These are phyloP conservation scores for Hymenoscyphus fraxineus DNA, from an alignment of 2,329 filamentous ascomycete species.

Conservation along the genomic window DNA sequence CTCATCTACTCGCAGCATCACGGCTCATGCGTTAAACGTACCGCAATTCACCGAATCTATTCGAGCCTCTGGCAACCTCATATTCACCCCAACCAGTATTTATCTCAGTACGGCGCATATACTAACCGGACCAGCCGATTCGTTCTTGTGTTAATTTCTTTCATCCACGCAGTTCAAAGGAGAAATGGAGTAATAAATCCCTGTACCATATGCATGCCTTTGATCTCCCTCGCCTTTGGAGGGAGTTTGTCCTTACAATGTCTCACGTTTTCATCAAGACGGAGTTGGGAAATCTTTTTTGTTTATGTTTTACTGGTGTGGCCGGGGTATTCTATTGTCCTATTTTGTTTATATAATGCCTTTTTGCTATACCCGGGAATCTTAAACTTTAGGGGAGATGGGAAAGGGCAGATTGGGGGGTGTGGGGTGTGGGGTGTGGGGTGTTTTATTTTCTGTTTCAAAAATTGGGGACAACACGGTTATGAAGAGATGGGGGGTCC, in stretches of 20 bases:
- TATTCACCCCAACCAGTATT: background rate
- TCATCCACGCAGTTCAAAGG: no score
- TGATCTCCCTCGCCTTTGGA: background rate
- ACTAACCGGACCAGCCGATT: background rate
- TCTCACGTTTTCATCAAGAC: background rate
- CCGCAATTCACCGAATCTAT: background rate
- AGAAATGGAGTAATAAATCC: background rate
- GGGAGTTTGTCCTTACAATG: background rate
- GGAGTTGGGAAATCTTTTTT: constrained; percentile 1
- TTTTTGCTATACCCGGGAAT: constrained; percentile 9
- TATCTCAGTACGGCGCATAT: constrained; percentile 3
- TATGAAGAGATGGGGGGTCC: background rate
- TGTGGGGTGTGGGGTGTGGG: background rate
- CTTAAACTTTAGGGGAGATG: background rate
- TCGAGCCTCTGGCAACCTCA: background rate
- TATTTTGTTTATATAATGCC: constrained; percentile 9
- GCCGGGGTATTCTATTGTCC: background rate
- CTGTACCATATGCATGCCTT: constrained; percentile 3
- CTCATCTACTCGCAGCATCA: background rate
- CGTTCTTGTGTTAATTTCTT: background rate
- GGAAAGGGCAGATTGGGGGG: background rate
- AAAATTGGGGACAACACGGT: background rate
- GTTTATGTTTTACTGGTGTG: background rate
- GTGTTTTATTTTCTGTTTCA: background rate
- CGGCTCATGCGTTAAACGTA: background rate